Evolutionary conservation across 2,329 filamentous ascomycete genomes (phyloP).

Genomic region (Arthrobotrys sphaeroides): DNA sequence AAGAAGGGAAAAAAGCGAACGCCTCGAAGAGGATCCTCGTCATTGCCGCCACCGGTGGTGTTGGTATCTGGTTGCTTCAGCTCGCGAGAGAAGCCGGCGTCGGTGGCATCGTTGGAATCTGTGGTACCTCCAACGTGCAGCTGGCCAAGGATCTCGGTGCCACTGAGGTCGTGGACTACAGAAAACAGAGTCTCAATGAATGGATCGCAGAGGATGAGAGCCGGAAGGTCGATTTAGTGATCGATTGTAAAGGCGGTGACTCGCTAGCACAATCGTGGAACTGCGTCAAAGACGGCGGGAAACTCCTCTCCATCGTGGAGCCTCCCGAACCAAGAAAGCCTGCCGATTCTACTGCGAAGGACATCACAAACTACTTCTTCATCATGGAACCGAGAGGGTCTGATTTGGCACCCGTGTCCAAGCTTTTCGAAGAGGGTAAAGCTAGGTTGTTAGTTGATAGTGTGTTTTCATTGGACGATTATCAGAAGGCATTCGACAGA

Average conservation of each 20-base stretch:
- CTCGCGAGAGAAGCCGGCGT: conserved; percentile 61
- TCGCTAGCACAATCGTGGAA: conserved; percentile 60
- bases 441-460: conserved; percentile 61
- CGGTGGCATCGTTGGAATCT: conserved; percentile 60
- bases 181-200: conserved; percentile 57
- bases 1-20: conserved; percentile 58
- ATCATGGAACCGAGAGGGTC: conserved; percentile 61
- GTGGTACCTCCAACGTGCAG: conserved; percentile 58
- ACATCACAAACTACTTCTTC: conserved; percentile 60
- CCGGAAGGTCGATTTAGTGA: conserved; percentile 60
- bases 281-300: conserved; percentile 60
- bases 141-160: conserved; percentile 60
- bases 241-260: conserved; percentile 62
- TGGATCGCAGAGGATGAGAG: conserved; percentile 59
- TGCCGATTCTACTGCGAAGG: conserved; percentile 57
- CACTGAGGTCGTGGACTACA: conserved; percentile 62
- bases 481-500: conserved; percentile 61
- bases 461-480: conserved; percentile 62
- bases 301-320: conserved; percentile 60
- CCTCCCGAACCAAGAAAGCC: conserved; percentile 59
- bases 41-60: conserved; percentile 62
- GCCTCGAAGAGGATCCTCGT: conserved; percentile 60
- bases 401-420: conserved; percentile 60
- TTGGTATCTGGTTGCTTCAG: conserved; percentile 63
- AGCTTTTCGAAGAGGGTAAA: conserved; percentile 60